phyloP scores from a whole-genome alignment of 805 yeast genomes.

The Lipomyces lipofer region DNA sequence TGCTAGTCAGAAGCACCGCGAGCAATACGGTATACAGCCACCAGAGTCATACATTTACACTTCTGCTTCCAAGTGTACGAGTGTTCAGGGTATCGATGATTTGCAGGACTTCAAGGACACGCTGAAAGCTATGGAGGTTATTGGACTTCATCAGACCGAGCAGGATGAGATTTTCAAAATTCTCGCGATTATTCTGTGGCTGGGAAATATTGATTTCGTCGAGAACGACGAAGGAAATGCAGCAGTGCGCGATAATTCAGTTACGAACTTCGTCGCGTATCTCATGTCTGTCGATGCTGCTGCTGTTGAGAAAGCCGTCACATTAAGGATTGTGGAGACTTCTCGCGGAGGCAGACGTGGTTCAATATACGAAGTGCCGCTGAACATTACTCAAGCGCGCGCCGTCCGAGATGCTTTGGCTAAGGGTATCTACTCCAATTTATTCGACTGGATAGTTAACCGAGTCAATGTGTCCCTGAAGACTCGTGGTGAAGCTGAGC shows the following conservation, averaged over 20 bases:
- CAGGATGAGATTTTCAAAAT: conserved; percentile 88
- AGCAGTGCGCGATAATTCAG: conserved; percentile 76
- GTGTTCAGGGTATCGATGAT: conserved; percentile 88
- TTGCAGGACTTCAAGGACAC: conserved; percentile 76
- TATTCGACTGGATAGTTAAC: conserved; percentile 95
- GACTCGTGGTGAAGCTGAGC: conserved; percentile 49
- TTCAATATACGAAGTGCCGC: conserved; percentile 90
- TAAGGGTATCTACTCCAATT: conserved; percentile 86
- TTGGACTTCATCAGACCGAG: conserved; percentile 78
- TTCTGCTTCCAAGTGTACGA: conserved; percentile 77
- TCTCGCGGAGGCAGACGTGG: conserved; percentile 87
- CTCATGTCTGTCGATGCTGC: conserved; percentile 76
- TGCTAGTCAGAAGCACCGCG: conserved; percentile 81
- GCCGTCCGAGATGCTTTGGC: conserved; percentile 96
- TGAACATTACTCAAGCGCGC: conserved; percentile 82
- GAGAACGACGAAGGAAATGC: conserved; percentile 90
- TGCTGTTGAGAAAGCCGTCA: conserved; percentile 63
- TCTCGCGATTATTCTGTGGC: conserved; percentile 85
- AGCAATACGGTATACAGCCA: conserved; percentile 81
- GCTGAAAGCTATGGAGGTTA: conserved; percentile 77
- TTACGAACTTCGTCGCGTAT: conserved; percentile 93
- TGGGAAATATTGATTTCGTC: conserved; percentile 83
- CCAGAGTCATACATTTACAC: conserved; percentile 94
- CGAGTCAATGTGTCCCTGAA: conserved; percentile 82
- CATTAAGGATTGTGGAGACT: conserved; percentile 85